phyloP scores from a whole-genome alignment of 352 stramenopile genomes.

The Phytophthora quininea region DNA sequence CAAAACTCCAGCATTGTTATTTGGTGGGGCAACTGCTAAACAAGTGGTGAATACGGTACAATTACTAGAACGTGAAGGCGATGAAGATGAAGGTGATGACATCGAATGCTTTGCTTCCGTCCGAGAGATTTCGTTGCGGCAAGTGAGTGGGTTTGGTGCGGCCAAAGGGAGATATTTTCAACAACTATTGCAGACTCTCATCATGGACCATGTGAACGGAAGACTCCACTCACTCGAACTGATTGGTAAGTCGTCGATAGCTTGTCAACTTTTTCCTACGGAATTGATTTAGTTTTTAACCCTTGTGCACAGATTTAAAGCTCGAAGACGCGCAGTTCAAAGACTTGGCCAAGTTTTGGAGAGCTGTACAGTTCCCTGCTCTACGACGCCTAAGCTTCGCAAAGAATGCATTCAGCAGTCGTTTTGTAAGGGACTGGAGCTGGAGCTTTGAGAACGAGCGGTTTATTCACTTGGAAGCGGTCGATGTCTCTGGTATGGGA shows the following conservation, averaged over 20 bases:
- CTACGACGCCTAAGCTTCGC: constrained; percentile 43
- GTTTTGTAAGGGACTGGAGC: constrained; percentile 67
- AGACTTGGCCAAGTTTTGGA: constrained; percentile 50
- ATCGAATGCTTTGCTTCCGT: constrained; percentile 50
- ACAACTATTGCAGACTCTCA: constrained; percentile 56
- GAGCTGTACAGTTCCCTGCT: constrained; percentile 49
- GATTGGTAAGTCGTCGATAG: constrained; percentile 20
- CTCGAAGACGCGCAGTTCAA: constrained; percentile 55
- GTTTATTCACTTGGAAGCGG: constrained; percentile 34
- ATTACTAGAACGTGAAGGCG: constrained; percentile 38
- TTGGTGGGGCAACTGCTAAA: constrained; percentile 25
- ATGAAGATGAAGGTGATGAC: constrained; percentile 27
- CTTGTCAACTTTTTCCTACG: no score
- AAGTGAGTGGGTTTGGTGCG: constrained; percentile 30
- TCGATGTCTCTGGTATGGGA: constrained; percentile 55
- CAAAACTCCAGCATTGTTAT: constrained; percentile 26
- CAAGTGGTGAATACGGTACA: constrained; percentile 37
- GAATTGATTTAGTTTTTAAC: no score
- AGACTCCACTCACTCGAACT: constrained; percentile 41
- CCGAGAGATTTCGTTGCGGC: constrained; percentile 31
- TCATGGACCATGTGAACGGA: constrained; percentile 53
- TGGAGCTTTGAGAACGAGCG: constrained; percentile 53
- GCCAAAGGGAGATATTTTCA: constrained; percentile 40
- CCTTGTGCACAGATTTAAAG: constrained; percentile 38
- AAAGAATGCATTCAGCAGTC: constrained; percentile 56